A percentile compares a stretch with the other conserved stretches of the same genome.
These are phyloP conservation scores for Phytophthora ohioensis DNA, from an alignment of 352 stramenopile genomes.

Conservation along the genomic window DNA sequence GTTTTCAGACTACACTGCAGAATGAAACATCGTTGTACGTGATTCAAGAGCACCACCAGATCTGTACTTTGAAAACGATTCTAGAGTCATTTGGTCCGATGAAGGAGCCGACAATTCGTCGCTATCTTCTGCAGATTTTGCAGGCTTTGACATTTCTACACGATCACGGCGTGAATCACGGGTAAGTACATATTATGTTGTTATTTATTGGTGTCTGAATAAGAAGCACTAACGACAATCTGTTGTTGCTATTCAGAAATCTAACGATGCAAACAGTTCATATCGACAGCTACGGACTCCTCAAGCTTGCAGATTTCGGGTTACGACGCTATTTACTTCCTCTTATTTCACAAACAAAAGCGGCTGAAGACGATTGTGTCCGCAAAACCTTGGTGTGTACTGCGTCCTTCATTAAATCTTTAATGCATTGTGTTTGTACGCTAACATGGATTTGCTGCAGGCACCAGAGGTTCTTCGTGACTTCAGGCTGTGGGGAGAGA, in stretches of 20 bases:
- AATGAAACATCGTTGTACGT: conserved; percentile 45
- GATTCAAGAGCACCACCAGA: conserved; percentile 46
- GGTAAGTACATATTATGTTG: conserved; percentile 33
- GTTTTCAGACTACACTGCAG: conserved; percentile 51
- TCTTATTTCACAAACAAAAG: conserved; percentile 1
- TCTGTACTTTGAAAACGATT: conserved; percentile 66
- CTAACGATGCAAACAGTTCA: conserved; percentile 56
- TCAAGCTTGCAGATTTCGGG: conserved; percentile 69
- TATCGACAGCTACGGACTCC: conserved; percentile 67
- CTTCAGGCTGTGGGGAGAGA: conserved; percentile 27
- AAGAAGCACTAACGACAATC: background rate
- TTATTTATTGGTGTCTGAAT: background rate
- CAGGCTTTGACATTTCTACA: conserved; percentile 65
- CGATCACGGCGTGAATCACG: conserved; percentile 50
- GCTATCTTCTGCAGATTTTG: conserved; percentile 70
- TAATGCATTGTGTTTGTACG: background rate
- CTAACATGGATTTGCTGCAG: conserved; percentile 16
- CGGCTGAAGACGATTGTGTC: conserved; percentile 13
- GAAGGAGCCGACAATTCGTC: conserved; percentile 76
- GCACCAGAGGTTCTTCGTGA: conserved; percentile 38
- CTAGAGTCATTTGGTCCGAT: conserved; percentile 75
- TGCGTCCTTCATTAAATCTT: background rate
- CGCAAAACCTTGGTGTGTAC: conserved; percentile 18
- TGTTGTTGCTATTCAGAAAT: conserved; percentile 32
- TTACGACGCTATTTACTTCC: conserved; percentile 33